Evolutionary conservation across 768 basidiomycete genomes (phyloP).

Genomic region (Psilocybe cubensis): DNA sequence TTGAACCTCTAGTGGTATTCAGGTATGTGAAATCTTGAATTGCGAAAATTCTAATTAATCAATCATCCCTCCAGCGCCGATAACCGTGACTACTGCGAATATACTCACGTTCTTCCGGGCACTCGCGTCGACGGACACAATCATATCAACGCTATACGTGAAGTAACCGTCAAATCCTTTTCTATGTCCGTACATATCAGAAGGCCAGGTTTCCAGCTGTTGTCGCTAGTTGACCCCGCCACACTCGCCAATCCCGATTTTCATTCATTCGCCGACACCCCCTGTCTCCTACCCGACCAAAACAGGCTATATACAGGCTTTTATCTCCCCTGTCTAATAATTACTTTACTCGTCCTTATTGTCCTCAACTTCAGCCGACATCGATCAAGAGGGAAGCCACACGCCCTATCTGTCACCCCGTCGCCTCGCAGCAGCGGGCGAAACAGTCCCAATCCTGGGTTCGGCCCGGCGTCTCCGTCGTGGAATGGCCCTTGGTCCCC

Average conservation of each 20-base stretch:
- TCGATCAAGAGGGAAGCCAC: conserved; percentile 26
- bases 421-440: conserved; percentile 33
- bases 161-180: conserved; percentile 90
- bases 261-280: conserved; percentile 59
- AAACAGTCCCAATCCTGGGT: conserved; percentile 21
- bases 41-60: conserved; percentile 6
- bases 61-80: conserved; percentile 64
- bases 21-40: conserved; percentile 50
- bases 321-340: conserved; percentile 65
- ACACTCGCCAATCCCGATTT: conserved; percentile 33
- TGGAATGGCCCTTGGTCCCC: conserved; percentile 44
- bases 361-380: conserved; percentile 43
- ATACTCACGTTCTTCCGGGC: conserved; percentile 46
- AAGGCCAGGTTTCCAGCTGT: conserved; percentile 83
- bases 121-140: conserved; percentile 29
- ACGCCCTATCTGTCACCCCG: conserved; percentile 19
- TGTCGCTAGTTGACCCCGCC: conserved; percentile 56
- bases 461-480: conserved; percentile 36
- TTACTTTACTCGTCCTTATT: conserved; percentile 54
- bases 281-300: conserved; percentile 82
- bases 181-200: conserved; percentile 74
- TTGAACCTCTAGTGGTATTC: conserved; percentile 73
- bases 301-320: conserved; percentile 57
- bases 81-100: conserved; percentile 91
- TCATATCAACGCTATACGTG: conserved; percentile 48